Base-by-base conservation (phyloP, 495 filamentous ascomycete genomes). In the Aspergillus cavernicola region DNA sequence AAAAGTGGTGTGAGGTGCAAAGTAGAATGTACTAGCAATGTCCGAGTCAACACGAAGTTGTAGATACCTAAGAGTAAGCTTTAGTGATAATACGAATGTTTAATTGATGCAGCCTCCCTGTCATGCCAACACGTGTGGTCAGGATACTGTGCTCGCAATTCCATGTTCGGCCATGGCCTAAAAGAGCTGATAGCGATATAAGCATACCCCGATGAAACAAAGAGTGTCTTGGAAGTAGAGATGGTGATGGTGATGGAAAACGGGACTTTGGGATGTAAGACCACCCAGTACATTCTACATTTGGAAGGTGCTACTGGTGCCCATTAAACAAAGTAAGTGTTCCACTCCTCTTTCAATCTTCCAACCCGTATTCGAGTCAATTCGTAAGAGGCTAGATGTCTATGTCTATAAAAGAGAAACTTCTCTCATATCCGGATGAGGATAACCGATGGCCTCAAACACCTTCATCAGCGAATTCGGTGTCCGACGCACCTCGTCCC, bases 1-100 rank as follows among this genome's bases (percentile, higher is more conserved):
- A 89, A 75, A 88, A 90, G 63, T 97, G 71, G 71, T 74, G 65
- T 45, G 69, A 73, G 51, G 59, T 74, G 12, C 59, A 70, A 51
- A 46, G 48, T 3, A 54, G 38, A 2, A 16, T 28, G 24, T 9
- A 9, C 9, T 28, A 28, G 24, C 9, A 9, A 28, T 28, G 24
- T 28, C 24, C 4, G 9, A 4, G 24, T 36, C 29, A 36, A 36
- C 23, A 20, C 6, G n/a, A 36, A 8, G 29, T 10, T 47, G 31
- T 47, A 47, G 44, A 47, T 47, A 47, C 44, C 31, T 35, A 35
- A 31, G 32, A 36, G 7, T 13, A 36, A 11, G 16, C 9, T 4
- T 46, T 35, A 36, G 22, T 26, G 18, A 47, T 47, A 47, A 47
- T 47, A 35, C 18, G 31, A 35, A 47, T 15, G 18, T 36, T 35